A percentile compares a stretch with the other conserved stretches of the same genome.
Evolutionary conservation across 352 stramenopile species (phyloP).

Genomic region (Globisporangium paddicum): DNA sequence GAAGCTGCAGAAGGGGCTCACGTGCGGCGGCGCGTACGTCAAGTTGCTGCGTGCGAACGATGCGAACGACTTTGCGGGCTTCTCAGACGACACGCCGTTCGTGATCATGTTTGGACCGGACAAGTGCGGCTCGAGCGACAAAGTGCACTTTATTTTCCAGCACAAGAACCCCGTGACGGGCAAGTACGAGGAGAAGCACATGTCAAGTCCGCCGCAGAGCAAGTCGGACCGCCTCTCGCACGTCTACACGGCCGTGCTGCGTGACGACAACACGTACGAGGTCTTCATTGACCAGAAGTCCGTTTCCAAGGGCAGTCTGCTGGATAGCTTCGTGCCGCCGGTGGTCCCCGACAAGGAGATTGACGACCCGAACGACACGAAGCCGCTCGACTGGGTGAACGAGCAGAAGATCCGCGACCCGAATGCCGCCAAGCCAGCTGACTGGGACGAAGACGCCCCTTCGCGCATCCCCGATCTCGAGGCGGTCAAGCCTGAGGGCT

Average conservation of each 20-base stretch:
- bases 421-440: constrained; percentile 80
- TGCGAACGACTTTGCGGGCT: constrained; percentile 42
- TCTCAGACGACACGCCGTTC: constrained; percentile 88
- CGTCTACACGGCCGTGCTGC: constrained; percentile 91
- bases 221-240: constrained; percentile 87
- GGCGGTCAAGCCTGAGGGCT: constrained; percentile 86
- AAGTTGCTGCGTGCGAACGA: constrained; percentile 87
- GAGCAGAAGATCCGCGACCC: constrained; percentile 87
- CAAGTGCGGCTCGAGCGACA: constrained; percentile 92
- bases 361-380: constrained; percentile 88
- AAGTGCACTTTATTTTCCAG: constrained; percentile 95
- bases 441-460: constrained; percentile 93
- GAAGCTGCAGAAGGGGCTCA: constrained; percentile 88
- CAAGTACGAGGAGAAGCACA: constrained; percentile 94
- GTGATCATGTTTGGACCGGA: constrained; percentile 96
- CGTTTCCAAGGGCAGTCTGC: constrained; percentile 76
- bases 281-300: constrained; percentile 89
- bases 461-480: constrained; percentile 79
- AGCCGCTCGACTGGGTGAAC: constrained; percentile 93
- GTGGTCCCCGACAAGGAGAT: constrained; percentile 90
- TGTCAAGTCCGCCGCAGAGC: constrained; percentile 69
- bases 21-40: constrained; percentile 92
- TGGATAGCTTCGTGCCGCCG: constrained; percentile 79
- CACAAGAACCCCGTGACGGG: constrained; percentile 90
- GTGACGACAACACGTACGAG: constrained; percentile 90